Percentiles rank a stretch among this genome's conserved stretches.
phyloP scores from a whole-genome alignment of 2,329 filamentous ascomycete species.

The Aureobasidium melanogenum region DNA sequence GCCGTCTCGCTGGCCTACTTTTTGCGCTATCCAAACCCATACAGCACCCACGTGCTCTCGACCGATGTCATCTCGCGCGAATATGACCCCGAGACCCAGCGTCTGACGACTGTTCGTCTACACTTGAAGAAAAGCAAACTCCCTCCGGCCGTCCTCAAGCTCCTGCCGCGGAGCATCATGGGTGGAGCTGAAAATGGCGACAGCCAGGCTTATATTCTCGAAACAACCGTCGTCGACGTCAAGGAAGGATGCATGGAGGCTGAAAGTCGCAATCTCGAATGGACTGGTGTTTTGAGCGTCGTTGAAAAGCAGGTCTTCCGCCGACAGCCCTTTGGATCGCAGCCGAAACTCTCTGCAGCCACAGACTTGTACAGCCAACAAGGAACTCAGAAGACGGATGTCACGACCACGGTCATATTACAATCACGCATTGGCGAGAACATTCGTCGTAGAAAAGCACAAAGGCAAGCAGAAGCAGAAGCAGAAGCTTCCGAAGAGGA shows the following conservation, averaged over 20 bases:
- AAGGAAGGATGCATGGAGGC: constrained; percentile 76
- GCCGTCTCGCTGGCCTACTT: constrained; percentile 85
- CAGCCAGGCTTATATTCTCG: constrained; percentile 71
- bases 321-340: constrained; percentile 31
- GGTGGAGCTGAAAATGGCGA: constrained; percentile 48
- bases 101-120: constrained; percentile 67
- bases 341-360: background rate
- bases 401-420: constrained; percentile 66
- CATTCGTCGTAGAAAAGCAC: constrained; percentile 46
- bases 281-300: constrained; percentile 69
- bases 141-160: constrained; percentile 63
- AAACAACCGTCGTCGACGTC: constrained; percentile 70
- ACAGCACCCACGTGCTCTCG: constrained; percentile 71
- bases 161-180: constrained; percentile 61
- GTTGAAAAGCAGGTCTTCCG: constrained; percentile 66
- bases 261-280: constrained; percentile 73
- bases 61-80: constrained; percentile 71
- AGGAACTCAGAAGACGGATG: constrained; percentile 46
- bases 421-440: constrained; percentile 63
- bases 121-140: constrained; percentile 76
- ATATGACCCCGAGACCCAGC: constrained; percentile 64
- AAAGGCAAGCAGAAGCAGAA: constrained; percentile 30
- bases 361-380: constrained; percentile 8
- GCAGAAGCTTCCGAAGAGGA: constrained; percentile 34
- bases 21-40: constrained; percentile 80